Evolutionary conservation across 2,329 filamentous ascomycete genomes (phyloP).

Genomic region (Calonectria pseudoturangicola): DNA sequence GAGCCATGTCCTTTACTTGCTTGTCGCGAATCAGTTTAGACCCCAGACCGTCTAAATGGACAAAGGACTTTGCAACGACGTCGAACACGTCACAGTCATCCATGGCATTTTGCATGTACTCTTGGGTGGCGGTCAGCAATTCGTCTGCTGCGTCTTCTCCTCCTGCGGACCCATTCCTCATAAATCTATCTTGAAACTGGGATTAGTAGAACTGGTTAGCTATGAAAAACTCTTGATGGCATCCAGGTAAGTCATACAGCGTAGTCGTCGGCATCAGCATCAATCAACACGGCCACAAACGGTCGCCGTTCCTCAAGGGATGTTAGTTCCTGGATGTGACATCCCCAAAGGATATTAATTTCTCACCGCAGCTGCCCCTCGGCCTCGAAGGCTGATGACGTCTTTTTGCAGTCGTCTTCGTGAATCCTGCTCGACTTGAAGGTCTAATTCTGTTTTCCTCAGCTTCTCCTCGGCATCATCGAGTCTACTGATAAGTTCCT

Average conservation of each 20-base stretch:
- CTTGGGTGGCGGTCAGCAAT: neutral
- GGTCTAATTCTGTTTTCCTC: neutral
- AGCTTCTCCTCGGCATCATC: neutral
- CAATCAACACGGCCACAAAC: neutral
- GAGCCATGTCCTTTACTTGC: neutral
- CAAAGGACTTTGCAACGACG: conserved; percentile 1
- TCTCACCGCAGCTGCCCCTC: neutral
- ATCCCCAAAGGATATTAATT: neutral
- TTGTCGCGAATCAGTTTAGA: neutral
- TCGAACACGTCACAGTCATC: neutral
- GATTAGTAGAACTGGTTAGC: neutral
- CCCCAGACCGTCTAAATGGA: neutral
- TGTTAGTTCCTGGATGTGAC: neutral
- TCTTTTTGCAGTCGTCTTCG: neutral
- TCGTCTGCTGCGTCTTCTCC: neutral
- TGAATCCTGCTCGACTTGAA: neutral
- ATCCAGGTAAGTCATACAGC: neutral
- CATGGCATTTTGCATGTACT: neutral
- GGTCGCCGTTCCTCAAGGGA: neutral
- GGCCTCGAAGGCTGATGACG: neutral
- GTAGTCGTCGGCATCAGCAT: neutral
- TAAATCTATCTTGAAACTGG: neutral
- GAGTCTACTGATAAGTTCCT: neutral
- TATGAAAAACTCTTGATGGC: neutral
- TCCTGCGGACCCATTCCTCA: neutral